Conservation (phyloP, 805 yeast genomes). For the Zygosaccharomyces bailii region DNA sequence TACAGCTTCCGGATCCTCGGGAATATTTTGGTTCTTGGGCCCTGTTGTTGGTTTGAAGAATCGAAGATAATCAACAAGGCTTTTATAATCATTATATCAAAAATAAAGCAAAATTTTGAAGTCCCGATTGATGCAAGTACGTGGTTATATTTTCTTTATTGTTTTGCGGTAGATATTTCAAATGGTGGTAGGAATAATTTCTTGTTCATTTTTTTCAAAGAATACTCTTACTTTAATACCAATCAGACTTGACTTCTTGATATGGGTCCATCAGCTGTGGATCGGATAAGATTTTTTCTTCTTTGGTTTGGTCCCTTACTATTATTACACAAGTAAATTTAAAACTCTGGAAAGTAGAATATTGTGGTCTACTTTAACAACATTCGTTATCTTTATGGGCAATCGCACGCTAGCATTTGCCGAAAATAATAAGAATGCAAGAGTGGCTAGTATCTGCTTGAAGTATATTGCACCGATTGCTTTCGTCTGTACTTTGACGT, state of each 20-base stretch:
- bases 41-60: conserved; percentile 44
- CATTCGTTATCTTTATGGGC: conserved; percentile 32
- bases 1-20: conserved; percentile 51
- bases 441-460: conserved; percentile 38
- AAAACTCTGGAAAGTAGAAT: conserved; percentile 17
- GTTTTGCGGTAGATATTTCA: conserved; percentile 40
- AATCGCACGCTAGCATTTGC: conserved; percentile 43
- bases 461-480: conserved; percentile 33
- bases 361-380: conserved; percentile 30
- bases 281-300: conserved; percentile 26
- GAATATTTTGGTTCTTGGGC: conserved; percentile 42
- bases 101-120: conserved; percentile 47
- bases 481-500: conserved; percentile 28
- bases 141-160: conserved; percentile 43
- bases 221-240: conserved; percentile 40
- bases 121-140: conserved; percentile 45
- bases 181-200: conserved; percentile 51
- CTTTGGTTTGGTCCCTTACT: conserved; percentile 18
- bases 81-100: conserved; percentile 51
- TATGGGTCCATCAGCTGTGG: conserved; percentile 44
- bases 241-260: conserved; percentile 39
- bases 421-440: conserved; percentile 26
- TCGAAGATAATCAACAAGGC: conserved; percentile 50
- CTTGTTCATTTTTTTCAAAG: conserved; percentile 39
- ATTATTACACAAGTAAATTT: conserved; percentile 8